Base-by-base conservation (phyloP, 108 stramenopile species). In the Mediolabrus comicus region DNA sequence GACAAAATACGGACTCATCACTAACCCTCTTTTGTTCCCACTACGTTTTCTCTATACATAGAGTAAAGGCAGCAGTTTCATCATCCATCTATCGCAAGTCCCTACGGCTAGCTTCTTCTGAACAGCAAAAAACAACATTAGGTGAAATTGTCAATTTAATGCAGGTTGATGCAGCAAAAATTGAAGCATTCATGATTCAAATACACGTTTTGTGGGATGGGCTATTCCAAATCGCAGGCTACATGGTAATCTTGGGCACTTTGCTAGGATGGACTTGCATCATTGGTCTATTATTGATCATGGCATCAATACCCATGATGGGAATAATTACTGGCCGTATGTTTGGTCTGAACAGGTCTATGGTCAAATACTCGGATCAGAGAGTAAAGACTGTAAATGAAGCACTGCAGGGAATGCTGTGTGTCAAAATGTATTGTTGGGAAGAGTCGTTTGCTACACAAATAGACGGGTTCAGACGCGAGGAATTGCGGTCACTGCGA, bases 341-440 rank as follows among this genome's bases (percentile, higher is more conserved):
- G 41, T 94, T 86, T 73, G 90, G 84, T 31, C 31, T 88, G 38
- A 91, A 88, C 54, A 75, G 88, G 22, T 67, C 58, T 16, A 87
- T 92, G 77, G 88, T 87, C 41, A 84, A 82, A 68, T 62, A 78
- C 49, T 94, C 95, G 4, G 92, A 98, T 69, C 67, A 68, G 26
- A 83, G 97, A 29, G 86, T 96, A 30, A 90, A 95, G 74, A 65
- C 89, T 13, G 81, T 84, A 39, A 97, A 97, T 62, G 97, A 98
- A 77, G 91, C 90, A 10, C 34, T 98, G 34, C 92, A 93, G 73
- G 94, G 96, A 31, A 95, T 98, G 65, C 76, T 90, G 54, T 86
- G 88, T 43, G 80, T 98, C 58, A 98, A 98, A 67, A 91, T 92
- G 85, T 94, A 95, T 52, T 88, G 90, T 14, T 98, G 96, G 96